Percentiles rank a stretch among this genome's conserved stretches.
phyloP scores from a whole-genome alignment of 2,329 filamentous ascomycete genomes.

The Scedosporium minutisporum region DNA sequence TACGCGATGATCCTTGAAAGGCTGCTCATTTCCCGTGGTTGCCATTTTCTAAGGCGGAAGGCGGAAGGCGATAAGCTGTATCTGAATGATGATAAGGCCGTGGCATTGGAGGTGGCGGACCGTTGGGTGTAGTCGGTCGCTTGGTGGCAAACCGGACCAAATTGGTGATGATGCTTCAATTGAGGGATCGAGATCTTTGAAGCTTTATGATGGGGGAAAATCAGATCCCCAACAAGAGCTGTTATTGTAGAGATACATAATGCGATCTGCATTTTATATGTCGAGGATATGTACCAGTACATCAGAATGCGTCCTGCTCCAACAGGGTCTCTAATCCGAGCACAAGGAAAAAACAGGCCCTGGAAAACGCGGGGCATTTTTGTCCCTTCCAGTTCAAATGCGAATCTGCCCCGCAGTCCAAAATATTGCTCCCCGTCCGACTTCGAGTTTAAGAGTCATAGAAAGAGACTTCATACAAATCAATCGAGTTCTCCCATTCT shows the following conservation, averaged over 20 bases:
- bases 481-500: background rate
- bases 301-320: background rate
- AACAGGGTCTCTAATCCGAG: background rate
- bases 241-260: too few relatives aligned
- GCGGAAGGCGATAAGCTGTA: background rate
- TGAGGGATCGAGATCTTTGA: background rate
- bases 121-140: background rate
- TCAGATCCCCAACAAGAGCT: background rate
- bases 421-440: background rate
- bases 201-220: background rate
- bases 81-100: background rate
- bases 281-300: background rate
- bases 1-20: background rate
- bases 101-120: background rate
- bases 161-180: background rate
- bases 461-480: background rate
- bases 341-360: background rate
- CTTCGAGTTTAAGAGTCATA: slow-evolving; percentile 1
- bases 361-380: slow-evolving; percentile 3
- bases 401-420: slow-evolving; percentile 6
- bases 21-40: background rate
- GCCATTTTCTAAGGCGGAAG: slow-evolving; percentile 3
- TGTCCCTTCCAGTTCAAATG: background rate
- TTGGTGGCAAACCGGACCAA: background rate
- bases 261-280: too few relatives aligned